phyloP scores from a whole-genome alignment of 1,139 yeast genomes.

The Sugiyamaella neomexicana region DNA sequence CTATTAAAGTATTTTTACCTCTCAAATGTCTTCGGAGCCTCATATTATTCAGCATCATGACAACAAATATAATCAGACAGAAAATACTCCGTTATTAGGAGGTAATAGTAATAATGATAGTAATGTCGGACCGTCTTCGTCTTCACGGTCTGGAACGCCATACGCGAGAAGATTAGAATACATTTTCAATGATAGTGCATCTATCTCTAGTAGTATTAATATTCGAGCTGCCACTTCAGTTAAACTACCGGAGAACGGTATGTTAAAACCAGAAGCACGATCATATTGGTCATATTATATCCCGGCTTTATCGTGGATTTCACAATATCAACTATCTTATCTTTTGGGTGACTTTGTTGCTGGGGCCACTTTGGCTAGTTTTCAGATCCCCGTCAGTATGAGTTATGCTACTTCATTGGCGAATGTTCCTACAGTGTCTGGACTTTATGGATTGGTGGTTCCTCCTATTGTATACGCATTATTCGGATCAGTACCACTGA shows the following conservation, averaged over 20 bases:
- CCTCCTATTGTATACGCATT: constrained; percentile 81
- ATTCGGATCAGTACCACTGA: constrained; percentile 90
- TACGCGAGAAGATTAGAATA: constrained; percentile 5
- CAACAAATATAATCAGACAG: not conserved
- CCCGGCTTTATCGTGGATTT: constrained; percentile 81
- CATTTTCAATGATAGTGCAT: constrained; percentile 1
- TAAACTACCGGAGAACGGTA: constrained; percentile 15
- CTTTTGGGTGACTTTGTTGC: constrained; percentile 78
- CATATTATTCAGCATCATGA: not conserved
- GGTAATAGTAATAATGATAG: not conserved
- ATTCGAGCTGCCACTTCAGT: constrained; percentile 13
- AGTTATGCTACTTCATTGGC: constrained; percentile 91
- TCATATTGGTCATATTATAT: constrained; percentile 63
- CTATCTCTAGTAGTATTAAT: constrained; percentile 5
- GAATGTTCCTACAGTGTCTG: constrained; percentile 85
- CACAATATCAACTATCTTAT: constrained; percentile 53
- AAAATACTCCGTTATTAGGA: constrained; percentile 6
- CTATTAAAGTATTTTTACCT: not conserved
- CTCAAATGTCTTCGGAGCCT: not conserved
- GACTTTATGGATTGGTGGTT: constrained; percentile 75
- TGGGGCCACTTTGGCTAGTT: constrained; percentile 85
- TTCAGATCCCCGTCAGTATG: constrained; percentile 85
- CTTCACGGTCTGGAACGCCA: not conserved
- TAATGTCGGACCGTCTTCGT: constrained; percentile 1
- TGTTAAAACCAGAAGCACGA: constrained; percentile 12